A percentile compares a stretch with the other conserved stretches of the same genome.
Conservation (phyloP, 257 asterid species). For the Leptodermis oblonga region DNA sequence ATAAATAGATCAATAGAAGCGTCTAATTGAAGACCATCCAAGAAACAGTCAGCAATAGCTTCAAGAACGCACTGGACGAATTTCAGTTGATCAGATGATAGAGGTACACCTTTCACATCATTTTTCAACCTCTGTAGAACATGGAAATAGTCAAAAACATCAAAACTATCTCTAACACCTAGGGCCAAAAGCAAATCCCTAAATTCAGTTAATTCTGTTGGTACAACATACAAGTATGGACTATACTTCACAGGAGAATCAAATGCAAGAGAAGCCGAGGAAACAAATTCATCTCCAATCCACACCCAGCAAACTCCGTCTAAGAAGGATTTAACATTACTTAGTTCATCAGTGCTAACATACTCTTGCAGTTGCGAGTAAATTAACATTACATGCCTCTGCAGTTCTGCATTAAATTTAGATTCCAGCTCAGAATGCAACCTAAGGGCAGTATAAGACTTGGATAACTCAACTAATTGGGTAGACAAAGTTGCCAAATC, state of each 20-base stretch:
- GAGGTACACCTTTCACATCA: conserved; percentile 59
- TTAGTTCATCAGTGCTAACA: conserved; percentile 46
- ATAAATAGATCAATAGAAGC: conserved; percentile 40
- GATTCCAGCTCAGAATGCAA: conserved; percentile 20
- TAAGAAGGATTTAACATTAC: conserved; percentile 49
- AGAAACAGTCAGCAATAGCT: conserved; percentile 61
- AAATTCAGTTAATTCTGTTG: conserved; percentile 74
- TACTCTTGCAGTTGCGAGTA: conserved; percentile 72
- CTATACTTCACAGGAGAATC: conserved; percentile 93
- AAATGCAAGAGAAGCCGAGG: conserved; percentile 78
- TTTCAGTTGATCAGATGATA: conserved; percentile 73
- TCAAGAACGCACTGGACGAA: conserved; percentile 82
- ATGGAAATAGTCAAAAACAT: conserved; percentile 57
- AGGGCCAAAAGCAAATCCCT: conserved; percentile 85
- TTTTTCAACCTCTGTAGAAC: conserved; percentile 62
- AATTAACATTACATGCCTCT: conserved; percentile 57
- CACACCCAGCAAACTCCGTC: conserved; percentile 76
- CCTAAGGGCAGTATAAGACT: conserved; percentile 46
- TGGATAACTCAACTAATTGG: conserved; percentile 68
- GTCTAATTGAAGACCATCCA: conserved; percentile 47
- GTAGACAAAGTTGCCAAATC: conserved; percentile 51
- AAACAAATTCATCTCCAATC: conserved; percentile 96
- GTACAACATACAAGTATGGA: conserved; percentile 93
- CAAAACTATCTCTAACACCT: conserved; percentile 78
- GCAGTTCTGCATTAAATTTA: conserved; percentile 49